Conservation (phyloP, 768 basidiomycete genomes). For the Multifurca ochricompacta region DNA sequence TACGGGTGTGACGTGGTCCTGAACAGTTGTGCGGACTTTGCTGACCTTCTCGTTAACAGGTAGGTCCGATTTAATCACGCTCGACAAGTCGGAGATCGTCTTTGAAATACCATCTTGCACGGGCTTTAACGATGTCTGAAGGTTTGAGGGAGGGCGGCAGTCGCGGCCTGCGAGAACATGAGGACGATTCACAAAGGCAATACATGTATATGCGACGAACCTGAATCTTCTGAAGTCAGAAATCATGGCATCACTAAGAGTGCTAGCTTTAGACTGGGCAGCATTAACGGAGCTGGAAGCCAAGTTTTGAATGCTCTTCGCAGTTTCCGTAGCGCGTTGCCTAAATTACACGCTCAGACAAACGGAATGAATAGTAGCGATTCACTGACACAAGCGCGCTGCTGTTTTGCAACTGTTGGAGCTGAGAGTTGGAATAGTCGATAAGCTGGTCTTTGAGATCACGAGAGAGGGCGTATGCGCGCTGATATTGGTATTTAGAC, state of each 20-base stretch:
- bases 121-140: slow-evolving; percentile 54
- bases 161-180: slow-evolving; percentile 37
- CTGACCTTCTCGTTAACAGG: slow-evolving; percentile 56
- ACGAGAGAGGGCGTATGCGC: slow-evolving; percentile 57
- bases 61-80: slow-evolving; percentile 47
- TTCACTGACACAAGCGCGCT: slow-evolving; percentile 51
- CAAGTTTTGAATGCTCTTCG: slow-evolving; percentile 51
- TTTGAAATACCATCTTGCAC: slow-evolving; percentile 47
- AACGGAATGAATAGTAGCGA: not conserved
- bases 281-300: slow-evolving; percentile 48
- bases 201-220: slow-evolving; percentile 17
- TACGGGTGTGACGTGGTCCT: slow-evolving; percentile 51
- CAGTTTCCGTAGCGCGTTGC: slow-evolving; percentile 63
- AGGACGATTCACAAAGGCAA: not conserved
- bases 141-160: slow-evolving; percentile 42
- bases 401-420: slow-evolving; percentile 63
- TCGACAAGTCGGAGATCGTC: slow-evolving; percentile 45
- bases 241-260: slow-evolving; percentile 60
- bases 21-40: slow-evolving; percentile 50
- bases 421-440: slow-evolving; percentile 60
- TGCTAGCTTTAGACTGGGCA: slow-evolving; percentile 50
- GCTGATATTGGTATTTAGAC: slow-evolving; percentile 71
- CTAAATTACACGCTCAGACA: slow-evolving; percentile 29
- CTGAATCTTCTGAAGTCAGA: slow-evolving; percentile 56
- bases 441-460: slow-evolving; percentile 55